A percentile compares a stretch with the other conserved stretches of the same genome.
Conservation (phyloP, 2,329 filamentous ascomycete species). For the Fusarium succisae region DNA sequence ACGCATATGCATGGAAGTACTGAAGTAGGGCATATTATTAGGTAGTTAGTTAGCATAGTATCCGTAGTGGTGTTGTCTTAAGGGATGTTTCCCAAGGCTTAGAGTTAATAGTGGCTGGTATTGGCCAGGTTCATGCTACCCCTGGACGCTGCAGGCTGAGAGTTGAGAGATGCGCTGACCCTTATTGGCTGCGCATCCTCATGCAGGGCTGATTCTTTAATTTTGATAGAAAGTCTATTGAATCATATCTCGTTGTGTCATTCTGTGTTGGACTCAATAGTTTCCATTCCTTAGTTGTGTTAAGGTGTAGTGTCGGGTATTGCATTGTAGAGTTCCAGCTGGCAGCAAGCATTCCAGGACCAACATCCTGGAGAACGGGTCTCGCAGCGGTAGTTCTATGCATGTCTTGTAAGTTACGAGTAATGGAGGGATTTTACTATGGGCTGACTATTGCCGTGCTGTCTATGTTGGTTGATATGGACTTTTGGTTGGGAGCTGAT, state of each 20-base stretch:
- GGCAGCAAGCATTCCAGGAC: slow-evolving; percentile 19
- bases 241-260: slow-evolving; percentile 8
- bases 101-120: background rate
- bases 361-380: slow-evolving; percentile 17
- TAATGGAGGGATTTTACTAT: background rate
- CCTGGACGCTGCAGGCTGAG: slow-evolving; percentile 26
- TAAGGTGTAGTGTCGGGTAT: slow-evolving; percentile 12
- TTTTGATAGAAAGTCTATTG: background rate
- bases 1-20: slow-evolving; percentile 14
- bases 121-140: slow-evolving; percentile 16
- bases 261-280: background rate
- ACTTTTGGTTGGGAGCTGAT: background rate
- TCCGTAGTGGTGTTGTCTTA: background rate
- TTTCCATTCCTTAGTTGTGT: slow-evolving; percentile 22
- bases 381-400: background rate
- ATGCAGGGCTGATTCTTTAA: background rate
- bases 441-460: background rate
- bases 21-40: slow-evolving; percentile 20
- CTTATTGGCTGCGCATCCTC: background rate
- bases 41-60: background rate
- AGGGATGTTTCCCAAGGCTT: slow-evolving; percentile 9
- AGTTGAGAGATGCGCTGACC: background rate
- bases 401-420: slow-evolving; percentile 13
- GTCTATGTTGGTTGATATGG: background rate
- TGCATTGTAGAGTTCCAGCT: background rate